Evolutionary conservation across 2,329 filamentous ascomycete genomes (phyloP).

Genomic region (Xylariaceae sp.): DNA sequence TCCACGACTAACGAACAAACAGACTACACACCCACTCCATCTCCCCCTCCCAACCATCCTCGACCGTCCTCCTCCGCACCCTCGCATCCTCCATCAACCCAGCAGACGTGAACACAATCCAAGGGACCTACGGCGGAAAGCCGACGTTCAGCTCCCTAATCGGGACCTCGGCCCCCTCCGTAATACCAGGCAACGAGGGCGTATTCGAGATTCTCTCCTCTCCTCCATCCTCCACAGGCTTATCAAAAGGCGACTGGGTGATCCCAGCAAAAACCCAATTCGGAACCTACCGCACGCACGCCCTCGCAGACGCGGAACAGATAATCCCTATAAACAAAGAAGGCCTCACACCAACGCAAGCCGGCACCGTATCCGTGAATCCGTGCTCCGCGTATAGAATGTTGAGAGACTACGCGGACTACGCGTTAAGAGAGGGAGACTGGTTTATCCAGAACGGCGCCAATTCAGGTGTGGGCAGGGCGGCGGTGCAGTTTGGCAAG

Average conservation of each 20-base stretch:
- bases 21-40: conserved; percentile 75
- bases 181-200: conserved; percentile 85
- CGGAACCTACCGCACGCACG: conserved; percentile 94
- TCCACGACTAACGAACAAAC: conserved; percentile 1
- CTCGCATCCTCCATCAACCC: conserved; percentile 94
- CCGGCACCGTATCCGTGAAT: conserved; percentile 86
- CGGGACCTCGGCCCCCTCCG: conserved; percentile 72
- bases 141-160: conserved; percentile 73
- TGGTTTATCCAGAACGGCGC: conserved; percentile 98
- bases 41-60: conserved; percentile 65
- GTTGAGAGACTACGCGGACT: conserved; percentile 70
- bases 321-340: conserved; percentile 56
- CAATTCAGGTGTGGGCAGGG: conserved; percentile 87
- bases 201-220: conserved; percentile 79
- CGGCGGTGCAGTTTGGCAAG: conserved; percentile 81
- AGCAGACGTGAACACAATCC: conserved; percentile 96
- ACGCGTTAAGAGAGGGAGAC: conserved; percentile 62
- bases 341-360: conserved; percentile 72
- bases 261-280: conserved; percentile 80
- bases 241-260: conserved; percentile 86
- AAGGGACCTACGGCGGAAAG: conserved; percentile 90
- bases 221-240: conserved; percentile 50
- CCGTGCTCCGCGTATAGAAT: conserved; percentile 94
- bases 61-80: conserved; percentile 73
- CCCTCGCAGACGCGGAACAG: conserved; percentile 54